Percentiles rank a stretch among this genome's conserved stretches.
phyloP scores from a whole-genome alignment of 768 basidiomycete species.

The Neoboletus subvelutipes region DNA sequence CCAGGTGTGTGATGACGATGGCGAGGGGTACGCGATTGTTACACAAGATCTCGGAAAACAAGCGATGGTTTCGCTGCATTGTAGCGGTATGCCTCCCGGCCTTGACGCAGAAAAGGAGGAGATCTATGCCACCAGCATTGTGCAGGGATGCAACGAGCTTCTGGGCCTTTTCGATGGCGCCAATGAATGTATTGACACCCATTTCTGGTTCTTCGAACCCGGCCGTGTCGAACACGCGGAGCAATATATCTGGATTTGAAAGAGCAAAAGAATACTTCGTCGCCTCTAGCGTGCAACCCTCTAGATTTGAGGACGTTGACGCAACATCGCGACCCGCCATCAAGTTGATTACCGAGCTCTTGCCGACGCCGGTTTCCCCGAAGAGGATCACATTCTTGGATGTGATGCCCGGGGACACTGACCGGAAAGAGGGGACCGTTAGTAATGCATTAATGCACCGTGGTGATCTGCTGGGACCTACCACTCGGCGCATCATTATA shows the following conservation, averaged over 20 bases:
- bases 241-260: neutral
- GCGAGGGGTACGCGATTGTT: neutral
- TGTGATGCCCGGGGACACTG: neutral
- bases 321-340: conserved; percentile 1
- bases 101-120: conserved; percentile 1
- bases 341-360: conserved; percentile 5
- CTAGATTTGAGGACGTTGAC: neutral
- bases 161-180: conserved; percentile 7
- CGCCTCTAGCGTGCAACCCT: conserved; percentile 2
- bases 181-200: neutral
- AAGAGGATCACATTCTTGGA: conserved; percentile 4
- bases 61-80: neutral
- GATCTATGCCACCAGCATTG: neutral
- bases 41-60: neutral
- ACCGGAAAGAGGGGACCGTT: neutral
- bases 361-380: neutral
- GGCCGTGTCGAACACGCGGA: neutral
- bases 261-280: neutral
- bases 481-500: neutral
- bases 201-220: neutral
- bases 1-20: neutral
- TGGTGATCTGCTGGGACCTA: neutral
- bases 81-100: neutral
- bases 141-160: conserved; percentile 1
- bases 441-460: too few relatives aligned